Percentiles rank a stretch among this genome's conserved stretches.
Evolutionary conservation across 306 rosid species (phyloP).

Genomic region (Casuarina cunninghamiana): DNA sequence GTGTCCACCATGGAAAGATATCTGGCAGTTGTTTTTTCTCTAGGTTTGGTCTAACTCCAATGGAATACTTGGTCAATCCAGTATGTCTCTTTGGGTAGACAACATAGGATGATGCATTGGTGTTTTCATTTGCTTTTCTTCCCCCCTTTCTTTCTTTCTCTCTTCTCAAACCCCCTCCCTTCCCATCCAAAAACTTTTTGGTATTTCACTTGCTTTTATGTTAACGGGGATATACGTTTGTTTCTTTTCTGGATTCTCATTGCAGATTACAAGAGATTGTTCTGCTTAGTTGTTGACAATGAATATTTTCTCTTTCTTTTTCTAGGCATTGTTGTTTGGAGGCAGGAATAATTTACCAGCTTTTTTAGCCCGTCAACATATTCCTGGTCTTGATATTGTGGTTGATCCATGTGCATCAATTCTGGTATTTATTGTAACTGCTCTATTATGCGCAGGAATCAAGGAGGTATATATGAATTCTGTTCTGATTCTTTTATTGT

Average conservation of each 20-base stretch:
- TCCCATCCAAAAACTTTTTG: neutral
- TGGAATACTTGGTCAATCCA: neutral
- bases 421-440: conserved; percentile 71
- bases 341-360: conserved; percentile 70
- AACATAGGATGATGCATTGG: neutral
- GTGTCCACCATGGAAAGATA: neutral
- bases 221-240: neutral
- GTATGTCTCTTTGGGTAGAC: neutral
- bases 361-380: conserved; percentile 64
- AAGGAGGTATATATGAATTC: conserved; percentile 63
- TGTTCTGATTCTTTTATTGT: neutral
- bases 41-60: neutral
- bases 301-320: conserved; percentile 10
- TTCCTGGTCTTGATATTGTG: conserved; percentile 65
- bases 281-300: conserved; percentile 9
- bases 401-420: conserved; percentile 93
- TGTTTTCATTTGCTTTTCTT: neutral
- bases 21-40: neutral
- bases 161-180: too few relatives aligned
- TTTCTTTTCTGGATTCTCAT: neutral
- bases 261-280: neutral
- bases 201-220: neutral
- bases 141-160: neutral
- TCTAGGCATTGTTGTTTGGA: conserved; percentile 80
- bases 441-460: conserved; percentile 78